Evolutionary conservation across 495 filamentous ascomycete species (phyloP).

Genomic region (Penicillium desertorum): DNA sequence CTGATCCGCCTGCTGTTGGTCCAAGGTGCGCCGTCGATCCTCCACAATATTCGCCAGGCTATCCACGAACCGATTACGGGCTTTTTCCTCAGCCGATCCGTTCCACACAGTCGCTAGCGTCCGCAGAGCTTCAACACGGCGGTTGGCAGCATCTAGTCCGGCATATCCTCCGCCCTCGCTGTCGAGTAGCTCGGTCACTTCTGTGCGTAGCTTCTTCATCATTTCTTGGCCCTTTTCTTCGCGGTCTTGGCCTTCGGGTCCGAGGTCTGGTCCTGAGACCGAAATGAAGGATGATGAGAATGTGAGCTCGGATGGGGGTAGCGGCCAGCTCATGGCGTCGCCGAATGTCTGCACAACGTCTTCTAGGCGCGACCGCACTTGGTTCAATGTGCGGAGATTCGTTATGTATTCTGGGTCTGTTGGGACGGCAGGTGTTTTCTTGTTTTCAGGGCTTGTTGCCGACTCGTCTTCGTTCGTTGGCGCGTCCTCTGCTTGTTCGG

Average conservation of each 20-base stretch:
- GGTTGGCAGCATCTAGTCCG: slow-evolving; percentile 64
- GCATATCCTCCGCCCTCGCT: slow-evolving; percentile 40
- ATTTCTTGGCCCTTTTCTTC: slow-evolving; percentile 80
- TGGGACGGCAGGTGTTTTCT: not conserved
- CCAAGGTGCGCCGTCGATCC: slow-evolving; percentile 55
- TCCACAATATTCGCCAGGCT: slow-evolving; percentile 61
- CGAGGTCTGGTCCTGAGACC: slow-evolving; percentile 72
- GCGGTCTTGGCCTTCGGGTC: slow-evolving; percentile 58
- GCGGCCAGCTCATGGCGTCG: slow-evolving; percentile 88
- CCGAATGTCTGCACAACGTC: slow-evolving; percentile 86
- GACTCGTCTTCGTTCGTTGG: slow-evolving; percentile 16
- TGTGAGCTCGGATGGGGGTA: slow-evolving; percentile 76
- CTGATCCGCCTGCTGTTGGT: slow-evolving; percentile 49
- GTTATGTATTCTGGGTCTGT: slow-evolving; percentile 68
- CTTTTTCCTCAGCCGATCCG: slow-evolving; percentile 89
- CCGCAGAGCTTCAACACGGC: slow-evolving; percentile 70
- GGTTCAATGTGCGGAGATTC: slow-evolving; percentile 75
- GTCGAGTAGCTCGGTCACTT: slow-evolving; percentile 67
- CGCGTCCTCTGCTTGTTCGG: slow-evolving; percentile 16
- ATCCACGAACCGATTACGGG: slow-evolving; percentile 78
- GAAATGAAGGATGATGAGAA: slow-evolving; percentile 75
- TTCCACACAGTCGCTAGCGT: slow-evolving; percentile 79
- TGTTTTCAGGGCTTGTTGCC: not conserved
- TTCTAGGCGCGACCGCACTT: slow-evolving; percentile 79
- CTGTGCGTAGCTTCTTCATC: slow-evolving; percentile 63